These are phyloP conservation scores for Amaranthus palmeri DNA, from an alignment of 148 eudicot species.

Conservation along the genomic window DNA sequence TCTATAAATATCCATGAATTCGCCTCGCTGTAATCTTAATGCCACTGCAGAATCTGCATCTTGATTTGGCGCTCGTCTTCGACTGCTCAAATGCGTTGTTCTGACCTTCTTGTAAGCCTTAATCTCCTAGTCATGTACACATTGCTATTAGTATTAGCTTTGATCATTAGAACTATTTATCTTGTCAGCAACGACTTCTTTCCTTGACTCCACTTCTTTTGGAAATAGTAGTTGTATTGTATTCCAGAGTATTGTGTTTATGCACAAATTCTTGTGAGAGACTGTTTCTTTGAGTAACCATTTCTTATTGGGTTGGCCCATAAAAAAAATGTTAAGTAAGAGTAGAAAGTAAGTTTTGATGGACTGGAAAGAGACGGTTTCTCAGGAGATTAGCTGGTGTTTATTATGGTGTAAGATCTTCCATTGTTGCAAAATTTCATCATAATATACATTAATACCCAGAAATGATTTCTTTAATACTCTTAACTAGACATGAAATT, in stretches of 20 bases:
- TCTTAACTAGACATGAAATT: not conserved
- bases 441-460: not conserved
- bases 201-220: conserved; percentile 72
- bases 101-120: conserved; percentile 20
- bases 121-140: conserved; percentile 14
- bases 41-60: conserved; percentile 63
- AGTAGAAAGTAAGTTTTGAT: too few relatives aligned
- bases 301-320: too few relatives aligned
- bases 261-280: too few relatives aligned
- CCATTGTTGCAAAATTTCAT: conserved; percentile 48
- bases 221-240: conserved; percentile 94
- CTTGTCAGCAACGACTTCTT: conserved; percentile 34
- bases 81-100: conserved; percentile 25
- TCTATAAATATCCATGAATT: conserved; percentile 48
- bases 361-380: too few relatives aligned
- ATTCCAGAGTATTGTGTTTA: conserved; percentile 97
- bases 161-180: not conserved
- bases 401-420: conserved; percentile 84
- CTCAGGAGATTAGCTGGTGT: too few relatives aligned
- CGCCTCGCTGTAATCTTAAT: conserved; percentile 57
- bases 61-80: conserved; percentile 39
- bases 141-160: conserved; percentile 7
- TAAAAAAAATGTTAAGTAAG: too few relatives aligned
- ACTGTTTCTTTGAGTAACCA: too few relatives aligned
- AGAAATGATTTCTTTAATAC: not conserved